Evolutionary conservation across 2,329 filamentous ascomycete species (phyloP).

Genomic region (Alternaria triticina): DNA sequence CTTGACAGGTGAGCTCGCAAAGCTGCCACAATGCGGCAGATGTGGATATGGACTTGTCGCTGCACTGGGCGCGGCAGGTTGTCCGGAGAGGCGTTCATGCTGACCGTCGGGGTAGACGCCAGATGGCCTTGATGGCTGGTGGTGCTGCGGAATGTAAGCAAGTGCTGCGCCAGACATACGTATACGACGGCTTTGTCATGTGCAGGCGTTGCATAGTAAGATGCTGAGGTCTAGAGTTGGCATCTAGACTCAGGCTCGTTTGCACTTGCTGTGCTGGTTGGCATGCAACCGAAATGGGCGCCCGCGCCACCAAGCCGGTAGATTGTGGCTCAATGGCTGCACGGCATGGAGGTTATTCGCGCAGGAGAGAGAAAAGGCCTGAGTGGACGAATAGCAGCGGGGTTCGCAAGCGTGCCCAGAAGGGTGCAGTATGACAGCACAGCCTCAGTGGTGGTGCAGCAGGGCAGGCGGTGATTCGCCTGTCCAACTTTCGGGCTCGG

Average conservation of each 20-base stretch:
- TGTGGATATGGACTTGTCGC: neutral
- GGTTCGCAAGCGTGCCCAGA: slow-evolving; percentile 6
- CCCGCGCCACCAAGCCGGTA: neutral
- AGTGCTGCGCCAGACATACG: neutral
- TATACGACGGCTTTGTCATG: neutral
- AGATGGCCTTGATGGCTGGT: neutral
- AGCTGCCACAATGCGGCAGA: neutral
- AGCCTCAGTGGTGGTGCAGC: slow-evolving; percentile 22
- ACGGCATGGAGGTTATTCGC: neutral
- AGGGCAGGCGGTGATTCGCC: slow-evolving; percentile 16
- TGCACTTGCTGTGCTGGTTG: neutral
- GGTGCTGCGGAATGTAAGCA: neutral
- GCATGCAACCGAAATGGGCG: neutral
- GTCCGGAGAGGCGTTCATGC: neutral
- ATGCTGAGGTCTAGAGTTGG: neutral
- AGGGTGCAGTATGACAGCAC: slow-evolving; percentile 11
- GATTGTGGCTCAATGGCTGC: neutral
- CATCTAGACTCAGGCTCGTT: neutral
- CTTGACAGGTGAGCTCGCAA: neutral
- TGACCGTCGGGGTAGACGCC: neutral
- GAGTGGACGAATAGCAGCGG: slow-evolving; percentile 3
- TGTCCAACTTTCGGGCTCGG: slow-evolving; percentile 16
- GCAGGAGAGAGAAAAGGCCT: neutral
- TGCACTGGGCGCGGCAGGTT: neutral
- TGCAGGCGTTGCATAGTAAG: neutral